Evolutionary conservation across 2,329 filamentous ascomycete genomes (phyloP), one percentile per base, ranked within the genome.

Genomic region (Neurospora crassa): DNA sequence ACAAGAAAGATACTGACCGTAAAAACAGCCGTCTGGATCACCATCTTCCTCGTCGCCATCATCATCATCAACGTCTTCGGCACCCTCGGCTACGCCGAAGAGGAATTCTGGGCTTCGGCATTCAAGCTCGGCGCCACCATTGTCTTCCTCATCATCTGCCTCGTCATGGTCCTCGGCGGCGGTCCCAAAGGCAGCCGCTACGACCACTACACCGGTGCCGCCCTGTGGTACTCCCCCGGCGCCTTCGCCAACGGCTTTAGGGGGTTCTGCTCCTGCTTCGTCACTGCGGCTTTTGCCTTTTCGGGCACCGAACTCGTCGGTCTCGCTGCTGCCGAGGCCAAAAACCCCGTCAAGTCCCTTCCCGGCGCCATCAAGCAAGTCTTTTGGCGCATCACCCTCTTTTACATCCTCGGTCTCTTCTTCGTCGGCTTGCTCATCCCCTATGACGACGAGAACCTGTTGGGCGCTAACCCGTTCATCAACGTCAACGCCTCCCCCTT

Each of bases 281-380:
- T 92, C 70, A 91, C 88, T 1, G 90, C 90, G 5, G 90, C 90
- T 14, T 92, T 92, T 76, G 83, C 90, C 45, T 92, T 90, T 74
- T 85, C 88, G 2, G 90, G 90, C 12, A 91, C 90, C 1, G 90
- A 92, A 78, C 81, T 91, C 5, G 89, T 92, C 67, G 90, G 90
- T 77, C 85, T 92, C 10, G 89, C 90, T 5, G 90, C 90, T 4
- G 90, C 90, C 14, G 90, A 92, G 80, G 87, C 89, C 0, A 80
- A 79, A 4, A 91, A 92, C 76, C 90, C 90, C 0, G 85, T 88
- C 73, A 89, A 92, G 78, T 88, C 90, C 0, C 85, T 96, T 0
- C 93, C 93, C 0, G 90, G 89, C 29, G 92, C 93, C 1, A 89
- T 94, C 77, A 95, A 94, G 83, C 92, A 95, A 80, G 91, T 85